Conservation (phyloP, 1,139 yeast genomes). For the Blastobotrys raffinosifermentans region DNA sequence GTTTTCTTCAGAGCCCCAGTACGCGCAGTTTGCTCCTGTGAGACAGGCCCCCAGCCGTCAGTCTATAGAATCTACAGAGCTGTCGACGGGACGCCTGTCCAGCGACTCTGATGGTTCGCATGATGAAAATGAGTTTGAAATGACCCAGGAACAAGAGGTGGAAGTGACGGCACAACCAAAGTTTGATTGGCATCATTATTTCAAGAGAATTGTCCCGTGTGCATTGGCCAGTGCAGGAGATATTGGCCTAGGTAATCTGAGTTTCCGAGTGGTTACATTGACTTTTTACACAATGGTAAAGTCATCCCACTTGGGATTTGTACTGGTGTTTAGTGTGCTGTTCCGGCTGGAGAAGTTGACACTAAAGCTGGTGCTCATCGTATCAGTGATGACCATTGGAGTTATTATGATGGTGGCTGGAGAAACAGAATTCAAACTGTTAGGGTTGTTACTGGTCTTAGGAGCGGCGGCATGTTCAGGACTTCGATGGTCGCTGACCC, state of each 20-base stretch:
- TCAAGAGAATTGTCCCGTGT: constrained; percentile 67
- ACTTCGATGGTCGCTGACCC: constrained; percentile 91
- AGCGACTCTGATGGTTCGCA: background rate
- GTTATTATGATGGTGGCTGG: constrained; percentile 81
- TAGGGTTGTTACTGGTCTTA: constrained; percentile 70
- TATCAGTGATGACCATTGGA: constrained; percentile 69
- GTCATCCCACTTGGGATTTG: constrained; percentile 81
- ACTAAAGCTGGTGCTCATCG: constrained; percentile 60
- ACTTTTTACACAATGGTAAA: constrained; percentile 91
- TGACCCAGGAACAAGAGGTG: background rate
- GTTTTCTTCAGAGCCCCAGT: constrained; percentile 4
- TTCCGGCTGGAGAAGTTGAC: constrained; percentile 71
- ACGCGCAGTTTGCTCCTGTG: constrained; percentile 6
- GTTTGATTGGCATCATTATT: constrained; percentile 17
- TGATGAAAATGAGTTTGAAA: background rate
- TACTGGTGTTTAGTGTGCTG: constrained; percentile 74
- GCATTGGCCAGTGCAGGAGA: constrained; percentile 87
- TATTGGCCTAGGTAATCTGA: constrained; percentile 85
- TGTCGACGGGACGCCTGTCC: background rate
- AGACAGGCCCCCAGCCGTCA: too few species aligned
- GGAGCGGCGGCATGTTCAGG: constrained; percentile 81
- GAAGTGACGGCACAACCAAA: background rate
- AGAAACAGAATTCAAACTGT: constrained; percentile 35
- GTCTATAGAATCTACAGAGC: background rate
- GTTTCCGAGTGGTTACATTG: constrained; percentile 71